phyloP scores from a whole-genome alignment of 441 rosid genomes.

The Syzygium syzygioides region DNA sequence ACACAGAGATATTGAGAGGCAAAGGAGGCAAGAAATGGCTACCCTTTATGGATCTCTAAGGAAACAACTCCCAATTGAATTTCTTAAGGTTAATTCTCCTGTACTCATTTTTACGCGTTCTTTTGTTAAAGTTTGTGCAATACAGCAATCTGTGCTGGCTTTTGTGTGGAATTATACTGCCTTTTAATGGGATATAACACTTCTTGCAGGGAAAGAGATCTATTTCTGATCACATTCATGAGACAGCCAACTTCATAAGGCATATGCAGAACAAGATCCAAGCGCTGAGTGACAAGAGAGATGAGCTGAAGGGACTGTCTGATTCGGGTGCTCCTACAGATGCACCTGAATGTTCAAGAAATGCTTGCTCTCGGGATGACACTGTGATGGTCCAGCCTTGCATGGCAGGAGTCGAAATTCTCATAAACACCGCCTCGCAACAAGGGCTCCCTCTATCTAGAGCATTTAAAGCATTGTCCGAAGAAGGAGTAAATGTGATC shows the following conservation, averaged over 20 bases:
- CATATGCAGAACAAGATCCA: conserved; percentile 33
- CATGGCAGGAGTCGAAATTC: background rate
- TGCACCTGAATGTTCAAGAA: background rate
- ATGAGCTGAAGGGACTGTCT: conserved; percentile 17
- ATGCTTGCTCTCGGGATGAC: background rate
- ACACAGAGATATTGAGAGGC: conserved; percentile 52
- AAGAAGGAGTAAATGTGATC: background rate
- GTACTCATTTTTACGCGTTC: background rate
- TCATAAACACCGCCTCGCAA: background rate
- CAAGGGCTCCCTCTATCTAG: background rate
- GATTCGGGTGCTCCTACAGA: background rate
- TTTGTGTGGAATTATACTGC: background rate
- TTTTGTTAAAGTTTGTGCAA: background rate
- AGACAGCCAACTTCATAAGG: conserved; percentile 48
- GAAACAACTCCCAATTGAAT: conserved; percentile 41
- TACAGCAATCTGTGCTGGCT: background rate
- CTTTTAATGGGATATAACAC: background rate
- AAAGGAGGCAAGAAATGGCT: conserved; percentile 54
- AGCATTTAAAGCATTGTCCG: background rate
- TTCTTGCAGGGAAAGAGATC: conserved; percentile 53
- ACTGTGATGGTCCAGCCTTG: background rate
- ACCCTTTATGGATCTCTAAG: conserved; percentile 39
- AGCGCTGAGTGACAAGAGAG: conserved; percentile 30
- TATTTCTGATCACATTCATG: conserved; percentile 43
- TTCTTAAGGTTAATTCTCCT: conserved; percentile 38